Evolutionary conservation across 1,284 basidiomycete genomes (phyloP).

Genomic region (Trametes hirsuta): DNA sequence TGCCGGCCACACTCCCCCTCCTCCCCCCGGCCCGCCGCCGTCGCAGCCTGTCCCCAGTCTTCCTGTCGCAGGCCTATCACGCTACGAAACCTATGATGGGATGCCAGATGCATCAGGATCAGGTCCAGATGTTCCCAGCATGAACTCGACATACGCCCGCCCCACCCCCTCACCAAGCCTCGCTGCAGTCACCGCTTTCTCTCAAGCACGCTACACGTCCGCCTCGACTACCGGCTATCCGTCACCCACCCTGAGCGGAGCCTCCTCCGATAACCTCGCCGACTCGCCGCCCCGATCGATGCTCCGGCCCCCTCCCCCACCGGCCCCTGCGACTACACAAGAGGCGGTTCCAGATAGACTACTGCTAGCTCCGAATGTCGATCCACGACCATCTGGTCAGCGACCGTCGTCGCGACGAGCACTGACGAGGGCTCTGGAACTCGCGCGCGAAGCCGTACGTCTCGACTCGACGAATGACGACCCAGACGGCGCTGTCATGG

Average conservation of each 20-base stretch:
- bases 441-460: constrained; percentile 82
- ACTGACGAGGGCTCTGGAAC: constrained; percentile 75
- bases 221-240: constrained; percentile 36
- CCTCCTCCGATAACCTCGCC: constrained; percentile 53
- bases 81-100: constrained; percentile 32
- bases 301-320: constrained; percentile 36
- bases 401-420: constrained; percentile 76
- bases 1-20: constrained; percentile 61
- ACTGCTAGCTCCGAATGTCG: constrained; percentile 47
- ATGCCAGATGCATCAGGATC: constrained; percentile 27
- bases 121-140: constrained; percentile 26
- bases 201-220: constrained; percentile 53
- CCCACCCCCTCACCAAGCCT: constrained; percentile 57
- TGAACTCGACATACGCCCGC: constrained; percentile 43
- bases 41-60: constrained; percentile 70
- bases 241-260: constrained; percentile 33
- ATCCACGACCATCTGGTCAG: constrained; percentile 41
- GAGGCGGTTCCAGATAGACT: constrained; percentile 48
- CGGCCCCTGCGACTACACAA: constrained; percentile 28
- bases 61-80: constrained; percentile 37
- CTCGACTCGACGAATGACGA: constrained; percentile 83
- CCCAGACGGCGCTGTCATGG: constrained; percentile 78
- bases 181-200: constrained; percentile 61
- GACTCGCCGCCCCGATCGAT: constrained; percentile 52
- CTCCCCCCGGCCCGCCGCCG: constrained; percentile 74